Evolutionary conservation across 306 rosid genomes (phyloP).

Genomic region (Oxytropis ochrocephala): DNA sequence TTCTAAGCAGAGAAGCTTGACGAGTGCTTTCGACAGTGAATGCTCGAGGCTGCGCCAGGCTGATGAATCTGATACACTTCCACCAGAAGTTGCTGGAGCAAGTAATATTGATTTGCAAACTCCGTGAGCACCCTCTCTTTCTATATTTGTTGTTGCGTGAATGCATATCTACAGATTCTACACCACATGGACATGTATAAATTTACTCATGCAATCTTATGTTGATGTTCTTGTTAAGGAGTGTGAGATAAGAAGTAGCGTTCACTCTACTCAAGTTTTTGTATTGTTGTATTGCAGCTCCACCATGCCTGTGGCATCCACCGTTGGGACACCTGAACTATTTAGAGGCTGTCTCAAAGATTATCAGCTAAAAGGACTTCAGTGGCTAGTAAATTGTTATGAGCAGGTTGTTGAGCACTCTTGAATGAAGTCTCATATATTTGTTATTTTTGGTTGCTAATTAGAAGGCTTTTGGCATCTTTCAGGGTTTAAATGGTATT

Average conservation of each 20-base stretch:
- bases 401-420: conserved; percentile 73
- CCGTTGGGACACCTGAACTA: conserved; percentile 83
- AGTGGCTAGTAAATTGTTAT: conserved; percentile 97
- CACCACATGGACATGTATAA: neutral
- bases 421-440: neutral
- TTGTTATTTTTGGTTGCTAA: conserved; percentile 23
- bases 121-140: conserved; percentile 56
- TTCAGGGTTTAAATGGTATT: conserved; percentile 94
- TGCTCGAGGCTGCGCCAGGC: conserved; percentile 74
- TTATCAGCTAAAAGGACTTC: conserved; percentile 96
- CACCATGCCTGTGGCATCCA: conserved; percentile 96
- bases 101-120: conserved; percentile 83
- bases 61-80: conserved; percentile 58
- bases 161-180: neutral
- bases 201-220: neutral
- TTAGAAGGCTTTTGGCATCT: conserved; percentile 18
- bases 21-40: conserved; percentile 81
- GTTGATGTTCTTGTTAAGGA: conserved; percentile 5
- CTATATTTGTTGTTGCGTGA: neutral
- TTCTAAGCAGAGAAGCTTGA: conserved; percentile 76
- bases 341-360: conserved; percentile 84
- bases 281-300: conserved; percentile 54
- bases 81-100: conserved; percentile 88
- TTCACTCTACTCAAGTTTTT: conserved; percentile 24
- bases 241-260: conserved; percentile 10